Evolutionary conservation across 179 eudicot species (phyloP), one percentile per base, ranked within the genome.

Genomic region (Nepenthes alata): DNA sequence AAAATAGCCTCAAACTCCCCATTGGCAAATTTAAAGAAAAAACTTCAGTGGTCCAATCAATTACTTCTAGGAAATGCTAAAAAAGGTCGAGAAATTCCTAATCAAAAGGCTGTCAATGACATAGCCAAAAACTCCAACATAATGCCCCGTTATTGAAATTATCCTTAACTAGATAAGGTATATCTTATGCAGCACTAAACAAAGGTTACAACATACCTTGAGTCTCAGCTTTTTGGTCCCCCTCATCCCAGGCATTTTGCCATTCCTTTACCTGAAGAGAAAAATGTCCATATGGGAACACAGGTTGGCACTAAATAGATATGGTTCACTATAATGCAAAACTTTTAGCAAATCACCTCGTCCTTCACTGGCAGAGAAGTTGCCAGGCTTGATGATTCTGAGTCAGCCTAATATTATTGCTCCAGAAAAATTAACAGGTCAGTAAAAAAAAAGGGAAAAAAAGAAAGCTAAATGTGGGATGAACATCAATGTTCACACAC

Each of bases 341-440:
- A 10, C 58, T 35, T 39, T 14, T 15, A 58, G 63, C 48, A 50
- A 13, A 63, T 53, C 54, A 68, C 77, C 61, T 72, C 65, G 25
- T 58, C 68, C 64, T 64, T 67, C 38, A 36, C 50, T 39, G 69
- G 14, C 54, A 55, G 66, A 64, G 76, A 58, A 36, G 60, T 39
- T 25, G 61, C 64, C 68, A 16, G 75, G 11, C 80, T 67, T 61
- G 78, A 76, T 36, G 77, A 54, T 63, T 59, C 72, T 50, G 62
- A 64, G 14, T 60, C 73, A 34, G 62, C 71, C 78, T 41, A 41
- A 9, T 37, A 49, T 39, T 37, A 12, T 45, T 59, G 5, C 34
- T 7, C 62, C 39, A 9, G 59, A 55, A n/a, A 55, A 47, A 5
- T 25, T 41, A 41, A 41, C 45, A 4, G 45, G 8, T 41, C 8